These are phyloP conservation scores for Epichloe bromicola DNA, from an alignment of 2,329 filamentous ascomycete species.

Conservation along the genomic window DNA sequence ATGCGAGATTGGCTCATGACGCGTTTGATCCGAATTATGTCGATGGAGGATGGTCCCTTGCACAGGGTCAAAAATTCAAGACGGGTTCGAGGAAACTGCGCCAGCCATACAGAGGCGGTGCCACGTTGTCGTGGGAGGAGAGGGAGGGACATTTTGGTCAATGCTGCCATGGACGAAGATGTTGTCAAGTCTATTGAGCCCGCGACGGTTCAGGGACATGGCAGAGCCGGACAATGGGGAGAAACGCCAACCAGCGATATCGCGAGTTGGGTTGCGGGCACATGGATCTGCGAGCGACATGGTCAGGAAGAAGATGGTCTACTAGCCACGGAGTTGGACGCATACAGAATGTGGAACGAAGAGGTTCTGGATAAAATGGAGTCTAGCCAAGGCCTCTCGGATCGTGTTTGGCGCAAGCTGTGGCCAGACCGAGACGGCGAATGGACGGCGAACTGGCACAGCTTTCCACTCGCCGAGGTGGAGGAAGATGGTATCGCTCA, in stretches of 20 bases:
- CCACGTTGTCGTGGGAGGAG: not conserved
- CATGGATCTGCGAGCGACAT: not conserved
- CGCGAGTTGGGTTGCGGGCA: not conserved
- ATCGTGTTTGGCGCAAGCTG: not conserved
- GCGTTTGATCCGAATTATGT: not conserved
- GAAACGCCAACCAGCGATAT: not conserved
- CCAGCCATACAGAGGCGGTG: not conserved
- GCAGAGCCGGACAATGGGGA: not conserved
- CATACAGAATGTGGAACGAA: not conserved
- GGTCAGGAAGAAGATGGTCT: not conserved
- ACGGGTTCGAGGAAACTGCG: not conserved
- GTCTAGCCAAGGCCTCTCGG: not conserved
- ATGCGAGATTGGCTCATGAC: not conserved
- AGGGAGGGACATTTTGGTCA: too few species aligned
- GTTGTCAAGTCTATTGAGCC: not conserved
- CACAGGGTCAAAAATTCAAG: not conserved
- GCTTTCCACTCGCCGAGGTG: not conserved
- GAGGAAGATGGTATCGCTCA: too few species aligned
- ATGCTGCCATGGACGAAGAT: too few species aligned
- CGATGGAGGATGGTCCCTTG: not conserved
- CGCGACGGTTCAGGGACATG: not conserved
- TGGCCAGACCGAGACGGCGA: not conserved
- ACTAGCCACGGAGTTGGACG: not conserved
- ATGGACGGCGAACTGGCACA: not conserved
- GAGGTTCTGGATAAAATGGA: not conserved